These are phyloP conservation scores for Beauveria scarabaeidicola DNA, from an alignment of 2,329 filamentous ascomycete species.

Conservation along the genomic window DNA sequence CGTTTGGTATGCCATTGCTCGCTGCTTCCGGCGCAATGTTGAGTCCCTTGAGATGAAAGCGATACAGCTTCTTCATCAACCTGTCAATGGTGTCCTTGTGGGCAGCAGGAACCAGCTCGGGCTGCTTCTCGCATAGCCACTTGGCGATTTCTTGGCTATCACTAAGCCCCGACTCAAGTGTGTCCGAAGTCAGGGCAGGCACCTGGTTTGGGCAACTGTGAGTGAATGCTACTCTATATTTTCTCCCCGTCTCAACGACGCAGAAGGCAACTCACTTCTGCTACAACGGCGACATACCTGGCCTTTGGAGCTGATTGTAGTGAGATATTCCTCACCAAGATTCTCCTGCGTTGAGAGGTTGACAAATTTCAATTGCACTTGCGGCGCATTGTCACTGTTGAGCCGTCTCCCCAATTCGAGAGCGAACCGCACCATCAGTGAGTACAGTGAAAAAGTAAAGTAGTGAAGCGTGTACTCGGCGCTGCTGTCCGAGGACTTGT, in stretches of 20 bases:
- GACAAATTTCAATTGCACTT: constrained; percentile 19
- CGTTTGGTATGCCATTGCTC: constrained; percentile 20
- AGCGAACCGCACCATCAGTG: constrained; percentile 23
- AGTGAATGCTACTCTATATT: not conserved
- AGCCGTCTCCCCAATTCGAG: constrained; percentile 19
- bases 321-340: constrained; percentile 21
- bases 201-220: constrained; percentile 15
- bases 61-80: constrained; percentile 20
- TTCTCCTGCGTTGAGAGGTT: constrained; percentile 21
- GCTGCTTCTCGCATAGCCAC: constrained; percentile 23
- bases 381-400: constrained; percentile 19
- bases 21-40: constrained; percentile 17
- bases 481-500: not conserved
- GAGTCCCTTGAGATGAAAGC: constrained; percentile 20
- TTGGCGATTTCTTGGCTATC: constrained; percentile 21
- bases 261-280: not conserved
- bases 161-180: constrained; percentile 16
- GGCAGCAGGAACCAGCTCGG: constrained; percentile 19
- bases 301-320: constrained; percentile 20
- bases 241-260: not conserved
- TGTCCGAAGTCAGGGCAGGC: constrained; percentile 20
- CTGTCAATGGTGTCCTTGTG: constrained; percentile 17
- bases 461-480: constrained; percentile 22
- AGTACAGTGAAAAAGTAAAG: constrained; percentile 24
- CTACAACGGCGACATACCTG: constrained; percentile 17